Conservation (phyloP, 176 grass and related monocot genomes). For the Hyparrhenia diplandra region DNA sequence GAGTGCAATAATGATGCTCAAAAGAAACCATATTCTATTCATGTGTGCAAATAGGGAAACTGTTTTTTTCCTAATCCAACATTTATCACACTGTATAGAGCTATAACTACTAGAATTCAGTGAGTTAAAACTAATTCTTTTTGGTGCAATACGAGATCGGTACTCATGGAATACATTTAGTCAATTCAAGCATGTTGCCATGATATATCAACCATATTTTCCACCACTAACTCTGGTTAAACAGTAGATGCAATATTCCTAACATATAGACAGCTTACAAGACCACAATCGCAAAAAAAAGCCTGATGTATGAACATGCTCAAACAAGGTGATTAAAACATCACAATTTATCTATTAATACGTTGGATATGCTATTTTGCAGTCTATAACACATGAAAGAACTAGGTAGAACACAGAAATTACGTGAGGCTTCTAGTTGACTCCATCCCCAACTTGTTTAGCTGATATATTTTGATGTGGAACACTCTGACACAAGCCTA, state of each 20-base stretch:
- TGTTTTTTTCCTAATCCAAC: not conserved
- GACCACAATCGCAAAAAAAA: constrained; percentile 3
- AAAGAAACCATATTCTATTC: not conserved
- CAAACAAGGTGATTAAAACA: not conserved
- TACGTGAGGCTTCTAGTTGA: not conserved
- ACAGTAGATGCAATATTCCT: not conserved
- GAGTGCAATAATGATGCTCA: not conserved
- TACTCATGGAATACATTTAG: not conserved
- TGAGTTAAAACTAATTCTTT: not conserved
- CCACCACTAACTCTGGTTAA: not conserved
- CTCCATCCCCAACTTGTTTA: not conserved
- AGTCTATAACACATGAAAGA: not conserved
- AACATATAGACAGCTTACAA: not conserved
- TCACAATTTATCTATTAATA: constrained; percentile 9
- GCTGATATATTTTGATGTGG: not conserved
- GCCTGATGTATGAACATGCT: not conserved
- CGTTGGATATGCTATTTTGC: not conserved
- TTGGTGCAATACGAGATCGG: not conserved
- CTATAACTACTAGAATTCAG: not conserved
- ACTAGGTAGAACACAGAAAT: not conserved
- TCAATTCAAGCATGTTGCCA: not conserved
- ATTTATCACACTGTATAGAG: not conserved
- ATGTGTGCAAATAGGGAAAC: not conserved
- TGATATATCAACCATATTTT: not conserved
- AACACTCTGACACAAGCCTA: not conserved